Evolutionary conservation across 2,329 filamentous ascomycete species (phyloP).

Genomic region (Furcasterigmium sp.): DNA sequence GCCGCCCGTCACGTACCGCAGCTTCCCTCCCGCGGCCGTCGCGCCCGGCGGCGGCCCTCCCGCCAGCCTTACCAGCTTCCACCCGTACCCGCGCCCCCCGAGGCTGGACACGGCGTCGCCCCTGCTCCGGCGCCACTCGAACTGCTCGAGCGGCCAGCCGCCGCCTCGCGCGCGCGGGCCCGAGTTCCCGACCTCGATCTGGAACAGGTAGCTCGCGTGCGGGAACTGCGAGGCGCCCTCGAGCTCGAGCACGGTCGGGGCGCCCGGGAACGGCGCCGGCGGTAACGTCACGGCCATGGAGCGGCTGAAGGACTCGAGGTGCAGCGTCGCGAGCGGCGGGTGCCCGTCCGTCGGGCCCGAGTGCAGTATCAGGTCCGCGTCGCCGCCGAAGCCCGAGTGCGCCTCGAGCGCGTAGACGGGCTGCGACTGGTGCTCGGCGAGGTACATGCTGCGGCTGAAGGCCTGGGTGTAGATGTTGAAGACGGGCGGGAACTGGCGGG

Average conservation of each 20-base stretch:
- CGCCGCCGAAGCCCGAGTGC: slow-evolving; percentile 9
- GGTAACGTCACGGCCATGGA: slow-evolving; percentile 8
- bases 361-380: slow-evolving; percentile 11
- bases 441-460: slow-evolving; percentile 10
- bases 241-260: slow-evolving; percentile 3
- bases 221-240: slow-evolving; percentile 6
- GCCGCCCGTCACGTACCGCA: slow-evolving; percentile 9
- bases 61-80: slow-evolving; percentile 34
- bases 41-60: slow-evolving; percentile 9
- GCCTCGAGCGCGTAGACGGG: slow-evolving; percentile 11
- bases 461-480: slow-evolving; percentile 12
- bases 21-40: slow-evolving; percentile 9
- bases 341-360: slow-evolving; percentile 9
- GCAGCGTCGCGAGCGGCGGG: slow-evolving; percentile 10
- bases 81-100: slow-evolving; percentile 24
- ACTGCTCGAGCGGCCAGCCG: slow-evolving; percentile 21
- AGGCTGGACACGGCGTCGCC: slow-evolving; percentile 27
- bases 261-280: slow-evolving; percentile 8
- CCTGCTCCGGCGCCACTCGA: slow-evolving; percentile 36
- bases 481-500: slow-evolving; percentile 11
- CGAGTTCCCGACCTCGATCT: slow-evolving; percentile 21
- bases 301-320: slow-evolving; percentile 8
- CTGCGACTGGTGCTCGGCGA: slow-evolving; percentile 10
- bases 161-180: slow-evolving; percentile 1
- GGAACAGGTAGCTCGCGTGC: slow-evolving; percentile 22